Percentiles rank a stretch among this genome's conserved stretches.
Evolutionary conservation across 2,329 filamentous ascomycete species (phyloP).

Genomic region (Pseudofabraea citricarpa): DNA sequence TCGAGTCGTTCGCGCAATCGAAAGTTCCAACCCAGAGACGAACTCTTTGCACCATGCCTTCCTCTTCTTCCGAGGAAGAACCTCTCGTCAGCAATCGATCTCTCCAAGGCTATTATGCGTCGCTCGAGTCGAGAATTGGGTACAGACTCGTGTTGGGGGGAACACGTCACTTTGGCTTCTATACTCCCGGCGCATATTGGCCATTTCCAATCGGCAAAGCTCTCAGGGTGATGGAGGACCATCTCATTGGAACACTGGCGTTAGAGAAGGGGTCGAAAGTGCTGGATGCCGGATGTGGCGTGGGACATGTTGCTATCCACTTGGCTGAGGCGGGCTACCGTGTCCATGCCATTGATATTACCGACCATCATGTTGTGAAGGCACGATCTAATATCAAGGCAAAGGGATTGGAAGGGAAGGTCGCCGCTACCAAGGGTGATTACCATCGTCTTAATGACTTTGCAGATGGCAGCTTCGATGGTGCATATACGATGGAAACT

Average conservation of each 20-base stretch:
- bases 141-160: constrained; percentile 40
- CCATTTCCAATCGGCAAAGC: constrained; percentile 41
- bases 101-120: constrained; percentile 40
- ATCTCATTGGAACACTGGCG: constrained; percentile 33
- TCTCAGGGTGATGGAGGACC: constrained; percentile 44
- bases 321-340: constrained; percentile 38
- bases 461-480: constrained; percentile 36
- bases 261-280: constrained; percentile 36
- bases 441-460: constrained; percentile 46
- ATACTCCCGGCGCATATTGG: constrained; percentile 38
- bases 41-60: too few species aligned
- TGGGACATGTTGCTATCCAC: constrained; percentile 43
- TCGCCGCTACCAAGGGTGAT: constrained; percentile 39
- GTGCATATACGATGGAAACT: constrained; percentile 52
- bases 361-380: constrained; percentile 40
- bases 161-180: constrained; percentile 46
- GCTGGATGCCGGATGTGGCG: constrained; percentile 47
- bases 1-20: too few species aligned
- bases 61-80: too few species aligned
- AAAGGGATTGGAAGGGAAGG: constrained; percentile 27
- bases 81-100: constrained; percentile 32
- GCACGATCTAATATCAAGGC: constrained; percentile 35
- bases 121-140: constrained; percentile 39
- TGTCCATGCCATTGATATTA: constrained; percentile 44
- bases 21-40: too few species aligned